Conservation (phyloP, 495 filamentous ascomycete species). For the Aspergillus diversus region DNA sequence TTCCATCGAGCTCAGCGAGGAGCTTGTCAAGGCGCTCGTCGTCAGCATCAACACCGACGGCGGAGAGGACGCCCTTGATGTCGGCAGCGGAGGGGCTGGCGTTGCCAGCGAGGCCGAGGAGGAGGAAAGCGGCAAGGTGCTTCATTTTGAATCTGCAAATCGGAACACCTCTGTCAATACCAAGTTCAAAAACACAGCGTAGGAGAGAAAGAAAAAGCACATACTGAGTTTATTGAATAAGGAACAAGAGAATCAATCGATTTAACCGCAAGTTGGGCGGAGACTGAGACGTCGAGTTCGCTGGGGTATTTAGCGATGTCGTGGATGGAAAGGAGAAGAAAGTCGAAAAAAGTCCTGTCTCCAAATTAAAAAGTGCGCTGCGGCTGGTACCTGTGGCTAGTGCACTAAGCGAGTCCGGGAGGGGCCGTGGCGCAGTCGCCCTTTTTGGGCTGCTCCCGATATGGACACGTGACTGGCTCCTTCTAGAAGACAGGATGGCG, state of each 20-base stretch:
- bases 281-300: constrained; percentile 85
- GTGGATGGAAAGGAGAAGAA: constrained; percentile 32
- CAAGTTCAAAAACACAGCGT: no score
- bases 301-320: constrained; percentile 34
- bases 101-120: constrained; percentile 93
- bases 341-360: constrained; percentile 18
- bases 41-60: constrained; percentile 96
- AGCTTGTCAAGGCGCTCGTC: constrained; percentile 82
- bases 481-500: constrained; percentile 35
- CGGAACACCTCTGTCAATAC: not conserved
- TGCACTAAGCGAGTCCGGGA: constrained; percentile 49
- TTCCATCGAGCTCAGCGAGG: constrained; percentile 91
- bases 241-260: constrained; percentile 92
- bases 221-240: constrained; percentile 31
- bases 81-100: constrained; percentile 82
- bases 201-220: constrained; percentile 15
- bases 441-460: not conserved
- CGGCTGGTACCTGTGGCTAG: constrained; percentile 41
- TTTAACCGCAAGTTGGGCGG: constrained; percentile 88
- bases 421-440: constrained; percentile 33
- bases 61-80: constrained; percentile 86
- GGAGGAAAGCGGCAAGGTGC: constrained; percentile 99
- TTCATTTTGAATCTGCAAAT: constrained; percentile 80
- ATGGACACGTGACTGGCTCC: constrained; percentile 36
- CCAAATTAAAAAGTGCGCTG: constrained; percentile 49